phyloP scores from a whole-genome alignment of 1,284 basidiomycete genomes.

The Fomes fomentarius region DNA sequence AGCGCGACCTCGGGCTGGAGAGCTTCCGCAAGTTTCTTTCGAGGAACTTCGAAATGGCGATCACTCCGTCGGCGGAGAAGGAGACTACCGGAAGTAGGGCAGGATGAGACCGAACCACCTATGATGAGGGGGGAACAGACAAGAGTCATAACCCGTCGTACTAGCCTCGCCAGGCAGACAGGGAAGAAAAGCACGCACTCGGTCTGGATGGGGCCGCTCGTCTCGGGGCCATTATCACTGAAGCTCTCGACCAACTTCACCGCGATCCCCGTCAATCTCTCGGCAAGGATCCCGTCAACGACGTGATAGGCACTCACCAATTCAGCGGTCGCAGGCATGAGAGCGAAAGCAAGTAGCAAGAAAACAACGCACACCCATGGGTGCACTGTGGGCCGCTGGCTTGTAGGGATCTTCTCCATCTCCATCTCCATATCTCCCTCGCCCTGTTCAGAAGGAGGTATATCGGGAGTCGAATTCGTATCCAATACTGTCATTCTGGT shows the following conservation, averaged over 20 bases:
- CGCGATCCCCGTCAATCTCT: too few species aligned
- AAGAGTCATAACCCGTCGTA: not conserved
- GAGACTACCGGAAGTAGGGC: slow-evolving; percentile 69
- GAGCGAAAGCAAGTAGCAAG: slow-evolving; percentile 51
- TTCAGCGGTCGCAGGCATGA: slow-evolving; percentile 71
- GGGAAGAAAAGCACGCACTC: slow-evolving; percentile 21
- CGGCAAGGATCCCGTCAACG: not conserved
- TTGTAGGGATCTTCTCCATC: too few species aligned
- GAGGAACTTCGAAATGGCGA: slow-evolving; percentile 56
- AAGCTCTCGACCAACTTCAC: slow-evolving; percentile 69
- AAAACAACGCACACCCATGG: slow-evolving; percentile 58
- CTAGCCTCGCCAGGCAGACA: too few species aligned
- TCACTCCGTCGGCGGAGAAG: slow-evolving; percentile 65
- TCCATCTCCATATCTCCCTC: too few species aligned
- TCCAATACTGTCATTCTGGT: too few species aligned
- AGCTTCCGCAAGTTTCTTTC: slow-evolving; percentile 14
- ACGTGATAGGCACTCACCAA: slow-evolving; percentile 47
- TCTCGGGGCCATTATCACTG: slow-evolving; percentile 51
- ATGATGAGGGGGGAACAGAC: too few species aligned
- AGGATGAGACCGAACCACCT: slow-evolving; percentile 75
- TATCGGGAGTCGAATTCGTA: too few species aligned
- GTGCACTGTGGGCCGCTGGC: slow-evolving; percentile 40
- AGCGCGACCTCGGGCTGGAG: not conserved
- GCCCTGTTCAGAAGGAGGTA: too few species aligned
- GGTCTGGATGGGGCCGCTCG: slow-evolving; percentile 51